Base-by-base conservation (phyloP, 495 filamentous ascomycete genomes). In the Penicillium taxi region DNA sequence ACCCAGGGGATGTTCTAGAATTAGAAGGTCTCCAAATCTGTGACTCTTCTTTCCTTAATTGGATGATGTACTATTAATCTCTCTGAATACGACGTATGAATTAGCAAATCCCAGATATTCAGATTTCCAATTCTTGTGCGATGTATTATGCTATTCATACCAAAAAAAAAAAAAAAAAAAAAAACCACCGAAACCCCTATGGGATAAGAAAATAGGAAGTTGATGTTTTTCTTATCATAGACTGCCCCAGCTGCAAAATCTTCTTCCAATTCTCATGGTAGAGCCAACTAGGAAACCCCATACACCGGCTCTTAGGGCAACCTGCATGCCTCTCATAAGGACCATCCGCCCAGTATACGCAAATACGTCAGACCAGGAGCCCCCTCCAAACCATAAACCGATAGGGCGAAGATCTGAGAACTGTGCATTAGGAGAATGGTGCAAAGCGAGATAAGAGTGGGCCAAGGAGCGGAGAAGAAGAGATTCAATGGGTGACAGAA, bases 401-500 rank as follows among this genome's bases (percentile, higher is more conserved):
- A 64, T 13, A 1, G 50, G 41, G 36, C 56, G 53, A 13, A 74
- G 42, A 31, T 66, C 62, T 15, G 56, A 48, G 2, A 41, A 37
- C 22, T 42, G 47, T 22, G 32, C 32, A 17, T 32, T 29, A 12
- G 48, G 36, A 6, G 53, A 52, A 22, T 48, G 47, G 3, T 56
- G 48, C 8, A 53, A 48, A 2, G 57, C 46, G 5, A 70, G 39
- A 42, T 66, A 74, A 0, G 61, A 53, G 5, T 56, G 43, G 2
- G 69, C 63, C 3, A 74, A 45, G 8, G 70, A 66, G 6, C 71
- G 64, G 7, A 71, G 57, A 29, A 60, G 67, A 8, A 73, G 52
- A 6, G 65, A 59, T 48, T 73, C 70, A 37, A 75, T 47, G 0
- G 71, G 70, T 12, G 66, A 47, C 13, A 72, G 64, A 8, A 72